Evolutionary conservation across 805 yeast genomes (phyloP).

Genomic region (Starmerella bombi): DNA sequence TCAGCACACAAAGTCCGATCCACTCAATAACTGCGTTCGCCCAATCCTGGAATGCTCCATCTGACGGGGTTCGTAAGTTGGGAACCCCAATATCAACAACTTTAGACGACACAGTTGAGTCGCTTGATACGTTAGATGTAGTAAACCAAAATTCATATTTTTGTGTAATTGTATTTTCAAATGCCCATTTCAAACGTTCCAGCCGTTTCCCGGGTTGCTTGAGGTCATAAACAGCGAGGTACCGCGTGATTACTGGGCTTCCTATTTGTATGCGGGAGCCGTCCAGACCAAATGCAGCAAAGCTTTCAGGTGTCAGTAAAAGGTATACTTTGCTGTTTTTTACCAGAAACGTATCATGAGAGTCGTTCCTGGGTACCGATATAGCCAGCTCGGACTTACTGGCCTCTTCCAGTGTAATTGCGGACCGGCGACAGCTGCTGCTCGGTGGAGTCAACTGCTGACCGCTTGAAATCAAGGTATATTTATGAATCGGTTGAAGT

Average conservation of each 20-base stretch:
- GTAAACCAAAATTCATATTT: slow-evolving; percentile 3
- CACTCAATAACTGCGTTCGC: slow-evolving; percentile 17
- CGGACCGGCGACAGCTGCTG: not conserved
- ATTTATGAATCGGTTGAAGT: slow-evolving; percentile 1
- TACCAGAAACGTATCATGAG: slow-evolving; percentile 4
- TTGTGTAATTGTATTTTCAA: slow-evolving; percentile 8
- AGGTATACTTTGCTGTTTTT: slow-evolving; percentile 3
- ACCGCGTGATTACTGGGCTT: not conserved
- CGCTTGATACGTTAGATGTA: not conserved
- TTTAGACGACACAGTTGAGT: not conserved
- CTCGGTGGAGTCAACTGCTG: not conserved
- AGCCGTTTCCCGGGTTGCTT: slow-evolving; percentile 3
- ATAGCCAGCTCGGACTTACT: not conserved
- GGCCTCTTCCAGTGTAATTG: not conserved
- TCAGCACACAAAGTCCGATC: slow-evolving; percentile 13
- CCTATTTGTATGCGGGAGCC: slow-evolving; percentile 1
- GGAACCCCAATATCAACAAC: slow-evolving; percentile 1
- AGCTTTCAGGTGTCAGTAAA: slow-evolving; percentile 11
- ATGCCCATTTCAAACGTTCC: slow-evolving; percentile 14
- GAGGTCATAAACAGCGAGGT: slow-evolving; percentile 8
- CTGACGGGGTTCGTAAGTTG: not conserved
- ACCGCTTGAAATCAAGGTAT: slow-evolving; percentile 2
- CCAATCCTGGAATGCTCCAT: slow-evolving; percentile 16
- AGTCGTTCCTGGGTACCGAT: slow-evolving; percentile 5
- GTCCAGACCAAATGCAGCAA: slow-evolving; percentile 13